phyloP scores from a whole-genome alignment of 305 asterid species.

The Rubia tinctorum region DNA sequence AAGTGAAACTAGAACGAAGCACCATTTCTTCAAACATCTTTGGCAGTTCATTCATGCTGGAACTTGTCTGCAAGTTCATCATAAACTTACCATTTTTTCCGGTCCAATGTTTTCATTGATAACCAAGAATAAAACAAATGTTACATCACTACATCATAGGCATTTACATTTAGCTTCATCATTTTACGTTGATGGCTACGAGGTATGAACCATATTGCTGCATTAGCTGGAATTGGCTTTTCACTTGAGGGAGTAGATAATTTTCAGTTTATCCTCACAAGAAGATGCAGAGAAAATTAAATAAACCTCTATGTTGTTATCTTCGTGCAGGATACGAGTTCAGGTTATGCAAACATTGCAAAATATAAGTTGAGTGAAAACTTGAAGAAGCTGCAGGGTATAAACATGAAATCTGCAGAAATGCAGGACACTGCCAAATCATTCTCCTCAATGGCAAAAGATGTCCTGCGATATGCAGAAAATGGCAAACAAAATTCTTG shows the following conservation, averaged over 20 bases:
- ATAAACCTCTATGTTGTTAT: background rate
- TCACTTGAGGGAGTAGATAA: background rate
- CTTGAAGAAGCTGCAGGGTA: constrained; percentile 79
- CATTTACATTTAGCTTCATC: background rate
- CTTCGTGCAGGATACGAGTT: constrained; percentile 57
- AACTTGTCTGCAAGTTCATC: too few relatives aligned
- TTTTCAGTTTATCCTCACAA: background rate
- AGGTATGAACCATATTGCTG: background rate
- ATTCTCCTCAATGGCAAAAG: constrained; percentile 84
- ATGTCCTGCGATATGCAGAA: constrained; percentile 61
- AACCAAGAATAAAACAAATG: background rate
- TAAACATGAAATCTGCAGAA: constrained; percentile 70
- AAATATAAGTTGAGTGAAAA: constrained; percentile 73
- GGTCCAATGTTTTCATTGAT: too few relatives aligned
- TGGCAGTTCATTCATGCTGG: background rate
- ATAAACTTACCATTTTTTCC: too few relatives aligned
- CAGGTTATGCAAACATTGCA: constrained; percentile 57
- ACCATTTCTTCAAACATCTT: background rate
- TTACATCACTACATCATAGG: too few relatives aligned
- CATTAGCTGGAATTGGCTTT: too few relatives aligned
- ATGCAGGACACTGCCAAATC: constrained; percentile 91
- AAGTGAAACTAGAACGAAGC: background rate
- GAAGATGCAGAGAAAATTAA: background rate
- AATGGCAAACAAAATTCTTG: constrained; percentile 33
- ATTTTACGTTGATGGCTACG: too few relatives aligned